Evolutionary conservation across 1,284 basidiomycete species (phyloP).

Genomic region (Omphalotus olearius): DNA sequence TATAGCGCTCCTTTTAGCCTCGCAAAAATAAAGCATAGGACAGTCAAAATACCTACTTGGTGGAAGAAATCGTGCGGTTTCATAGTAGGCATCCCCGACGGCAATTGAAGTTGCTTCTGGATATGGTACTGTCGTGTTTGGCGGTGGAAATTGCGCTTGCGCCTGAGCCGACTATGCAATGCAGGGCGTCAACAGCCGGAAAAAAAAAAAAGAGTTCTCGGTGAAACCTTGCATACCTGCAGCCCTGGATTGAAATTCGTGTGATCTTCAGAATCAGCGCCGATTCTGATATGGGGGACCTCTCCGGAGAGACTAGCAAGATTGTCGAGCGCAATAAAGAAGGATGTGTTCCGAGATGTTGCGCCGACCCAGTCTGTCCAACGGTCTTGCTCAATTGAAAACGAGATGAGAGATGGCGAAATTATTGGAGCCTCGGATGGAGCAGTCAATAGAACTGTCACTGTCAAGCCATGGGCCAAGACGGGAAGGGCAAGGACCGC

Average conservation of each 20-base stretch:
- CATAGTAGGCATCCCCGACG: constrained; percentile 51
- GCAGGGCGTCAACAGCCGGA: no score
- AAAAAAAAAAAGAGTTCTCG: no score
- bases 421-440: constrained; percentile 19
- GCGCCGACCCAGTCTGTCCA: constrained; percentile 63
- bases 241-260: constrained; percentile 44
- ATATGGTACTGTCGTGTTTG: constrained; percentile 50
- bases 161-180: constrained; percentile 29
- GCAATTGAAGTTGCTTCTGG: constrained; percentile 55
- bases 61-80: constrained; percentile 51
- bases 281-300: constrained; percentile 58
- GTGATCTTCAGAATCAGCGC: constrained; percentile 60
- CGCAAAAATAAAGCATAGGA: not conserved
- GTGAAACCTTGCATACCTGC: constrained; percentile 38
- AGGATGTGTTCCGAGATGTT: constrained; percentile 46
- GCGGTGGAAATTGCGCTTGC: constrained; percentile 43
- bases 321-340: constrained; percentile 54
- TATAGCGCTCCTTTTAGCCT: not conserved
- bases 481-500: not conserved
- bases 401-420: constrained; percentile 46
- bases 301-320: constrained; percentile 47
- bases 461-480: not conserved
- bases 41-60: constrained; percentile 25
- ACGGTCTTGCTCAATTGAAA: constrained; percentile 67
- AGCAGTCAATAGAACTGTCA: constrained; percentile 1